Evolutionary conservation across 192 early-diverging fungal genomes (phyloP), one percentile per base, ranked within the genome.

Genomic region (Backusella liffmaniae): DNA sequence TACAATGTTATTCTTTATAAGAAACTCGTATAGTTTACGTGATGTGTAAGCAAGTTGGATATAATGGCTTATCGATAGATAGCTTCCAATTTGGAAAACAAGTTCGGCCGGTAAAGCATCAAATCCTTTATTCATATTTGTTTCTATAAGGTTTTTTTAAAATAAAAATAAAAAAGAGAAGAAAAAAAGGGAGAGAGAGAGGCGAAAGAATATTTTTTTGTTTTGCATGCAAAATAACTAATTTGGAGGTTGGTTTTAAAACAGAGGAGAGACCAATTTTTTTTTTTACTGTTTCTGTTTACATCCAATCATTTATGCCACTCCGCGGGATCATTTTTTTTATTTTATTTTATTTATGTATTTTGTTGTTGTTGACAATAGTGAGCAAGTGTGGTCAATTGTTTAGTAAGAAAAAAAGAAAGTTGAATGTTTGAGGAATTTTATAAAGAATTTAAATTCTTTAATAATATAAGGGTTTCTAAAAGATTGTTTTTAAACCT

Each of bases 391-490:
- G 18, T 6, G 6, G n/a, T 49, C 46, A 23, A 29, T 30, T 29
- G 12, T 62, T 62, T 62, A 62, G 56, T 62, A 29, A 62, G 2
- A 26, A 29, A 16, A 44, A 13, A 32, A 32, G 3, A 32, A 32
- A 32, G 32, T 32, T 44, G 18, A 49, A 49, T 18, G 26, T 62
- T 12, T 29, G 26, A 62, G 56, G 56, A 62, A 62, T 62, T 62
- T 62, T 62, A 29, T 62, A 62, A 62, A 62, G 56, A 62, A 62
- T 62, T 62, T 62, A 62, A 59, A 62, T 29, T 62, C 8, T 62
- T 62, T 9, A n/a, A 8, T 53, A 21, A 44, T 44, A 44, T 44
- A 44, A 44, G 42, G 42, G 15, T 56, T 26, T 21, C 53, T 21
- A 23, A 32, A 32, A n/a, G 18, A 3, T 9, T 23, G 8, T 56